These are phyloP conservation scores for Favolaschia claudopus DNA, from an alignment of 768 basidiomycete genomes.

Conservation along the genomic window DNA sequence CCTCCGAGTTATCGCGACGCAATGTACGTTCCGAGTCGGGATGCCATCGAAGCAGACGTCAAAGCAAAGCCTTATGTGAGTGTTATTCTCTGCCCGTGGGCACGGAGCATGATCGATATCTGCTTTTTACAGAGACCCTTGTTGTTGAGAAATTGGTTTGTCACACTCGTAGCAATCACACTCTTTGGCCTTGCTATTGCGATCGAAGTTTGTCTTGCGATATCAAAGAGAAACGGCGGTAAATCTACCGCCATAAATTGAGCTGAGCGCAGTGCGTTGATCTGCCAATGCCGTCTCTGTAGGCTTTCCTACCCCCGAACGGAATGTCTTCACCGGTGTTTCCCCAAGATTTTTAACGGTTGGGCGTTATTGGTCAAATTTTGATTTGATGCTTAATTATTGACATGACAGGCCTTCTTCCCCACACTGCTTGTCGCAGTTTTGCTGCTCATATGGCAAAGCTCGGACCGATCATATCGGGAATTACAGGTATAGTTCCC, in stretches of 20 bases:
- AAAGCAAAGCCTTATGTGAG: conserved; percentile 7
- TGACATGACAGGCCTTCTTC: conserved; percentile 60
- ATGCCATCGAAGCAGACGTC: background rate
- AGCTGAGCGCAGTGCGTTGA: no score
- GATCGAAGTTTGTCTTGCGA: conserved; percentile 49
- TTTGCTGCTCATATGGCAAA: conserved; percentile 17
- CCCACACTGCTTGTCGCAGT: conserved; percentile 51
- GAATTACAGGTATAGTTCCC: conserved; percentile 54
- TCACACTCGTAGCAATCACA: conserved; percentile 2
- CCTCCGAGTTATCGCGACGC: conserved; percentile 20
- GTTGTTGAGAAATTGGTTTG: conserved; percentile 10
- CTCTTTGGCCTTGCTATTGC: conserved; percentile 50
- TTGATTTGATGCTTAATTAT: background rate
- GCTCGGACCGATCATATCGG: conserved; percentile 42
- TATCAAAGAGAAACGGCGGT: conserved; percentile 55
- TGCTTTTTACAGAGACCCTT: conserved; percentile 3
- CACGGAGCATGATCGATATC: no score
- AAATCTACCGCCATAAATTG: conserved; percentile 14
- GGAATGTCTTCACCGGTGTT: conserved; percentile 55
- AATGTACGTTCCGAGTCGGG: conserved; percentile 18
- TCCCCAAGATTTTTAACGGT: conserved; percentile 53
- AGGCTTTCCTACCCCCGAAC: conserved; percentile 63
- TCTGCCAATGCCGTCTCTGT: no score
- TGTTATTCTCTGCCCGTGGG: background rate
- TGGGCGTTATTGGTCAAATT: background rate